Evolutionary conservation across 2,329 filamentous ascomycete genomes (phyloP).

Genomic region (Penicillium digitatum): DNA sequence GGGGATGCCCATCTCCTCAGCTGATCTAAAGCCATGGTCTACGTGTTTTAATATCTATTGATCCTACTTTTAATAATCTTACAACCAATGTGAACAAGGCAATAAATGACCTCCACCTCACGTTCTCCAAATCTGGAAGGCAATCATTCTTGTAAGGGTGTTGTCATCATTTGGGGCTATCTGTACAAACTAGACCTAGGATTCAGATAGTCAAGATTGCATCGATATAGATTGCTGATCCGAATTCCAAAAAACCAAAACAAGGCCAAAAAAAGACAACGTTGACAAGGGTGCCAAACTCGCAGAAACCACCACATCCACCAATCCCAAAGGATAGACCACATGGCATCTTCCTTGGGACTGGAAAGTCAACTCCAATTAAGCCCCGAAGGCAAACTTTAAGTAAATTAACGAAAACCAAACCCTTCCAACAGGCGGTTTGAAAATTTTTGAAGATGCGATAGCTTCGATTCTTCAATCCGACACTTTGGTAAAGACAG

Average conservation of each 20-base stretch:
- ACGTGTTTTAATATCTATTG: too few species aligned
- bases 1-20: neutral
- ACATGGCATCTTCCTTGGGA: neutral
- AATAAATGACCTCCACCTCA: neutral
- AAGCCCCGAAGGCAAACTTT: neutral
- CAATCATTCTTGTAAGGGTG: neutral
- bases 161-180: neutral
- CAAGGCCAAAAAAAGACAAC: neutral
- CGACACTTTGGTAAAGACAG: neutral
- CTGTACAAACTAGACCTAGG: neutral
- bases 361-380: slow-evolving; percentile 1
- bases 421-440: slow-evolving; percentile 1
- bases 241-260: neutral
- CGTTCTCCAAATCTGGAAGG: neutral
- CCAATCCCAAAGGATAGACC: neutral
- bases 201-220: neutral
- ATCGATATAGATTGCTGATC: neutral
- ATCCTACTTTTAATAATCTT: too few species aligned
- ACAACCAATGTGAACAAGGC: neutral
- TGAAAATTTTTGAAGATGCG: neutral
- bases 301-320: neutral
- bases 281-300: neutral
- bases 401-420: neutral
- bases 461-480: slow-evolving; percentile 3
- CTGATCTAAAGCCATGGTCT: neutral